A percentile compares a stretch with the other conserved stretches of the same genome.
These are phyloP conservation scores for Botrytis hyacinthi DNA, from an alignment of 2,329 filamentous ascomycete species.

Conservation along the genomic window DNA sequence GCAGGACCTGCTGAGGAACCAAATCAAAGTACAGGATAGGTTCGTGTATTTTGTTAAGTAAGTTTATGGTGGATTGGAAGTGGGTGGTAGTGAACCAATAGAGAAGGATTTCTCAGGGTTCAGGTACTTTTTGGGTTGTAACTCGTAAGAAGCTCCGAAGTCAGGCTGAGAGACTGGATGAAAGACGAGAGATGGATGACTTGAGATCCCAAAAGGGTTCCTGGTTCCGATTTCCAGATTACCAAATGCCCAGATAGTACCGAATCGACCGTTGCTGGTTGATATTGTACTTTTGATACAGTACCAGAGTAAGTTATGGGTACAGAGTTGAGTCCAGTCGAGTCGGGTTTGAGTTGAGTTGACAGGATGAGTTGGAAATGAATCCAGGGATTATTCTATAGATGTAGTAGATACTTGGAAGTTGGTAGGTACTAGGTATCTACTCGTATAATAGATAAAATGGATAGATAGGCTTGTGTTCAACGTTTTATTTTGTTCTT, in stretches of 20 bases:
- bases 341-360: neutral
- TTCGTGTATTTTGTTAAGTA: conserved; percentile 12
- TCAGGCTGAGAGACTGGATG: neutral
- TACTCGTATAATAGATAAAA: neutral
- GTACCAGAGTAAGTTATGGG: neutral
- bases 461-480: neutral
- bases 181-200: neutral
- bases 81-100: conserved; percentile 1
- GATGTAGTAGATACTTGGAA: neutral
- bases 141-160: neutral
- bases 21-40: conserved; percentile 17
- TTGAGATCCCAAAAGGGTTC: neutral
- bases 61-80: neutral
- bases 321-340: too few species aligned
- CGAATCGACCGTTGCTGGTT: neutral
- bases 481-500: neutral
- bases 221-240: neutral
- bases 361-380: neutral
- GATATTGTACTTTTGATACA: neutral
- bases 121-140: neutral
- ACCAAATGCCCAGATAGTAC: neutral
- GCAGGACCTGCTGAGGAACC: conserved; percentile 26
- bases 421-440: neutral
- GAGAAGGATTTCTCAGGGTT: neutral
- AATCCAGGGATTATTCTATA: neutral